Evolutionary conservation across 2,329 filamentous ascomycete species (phyloP), one percentile per base, ranked within the genome.

Genomic region (Purpureocillium lavendulum): DNA sequence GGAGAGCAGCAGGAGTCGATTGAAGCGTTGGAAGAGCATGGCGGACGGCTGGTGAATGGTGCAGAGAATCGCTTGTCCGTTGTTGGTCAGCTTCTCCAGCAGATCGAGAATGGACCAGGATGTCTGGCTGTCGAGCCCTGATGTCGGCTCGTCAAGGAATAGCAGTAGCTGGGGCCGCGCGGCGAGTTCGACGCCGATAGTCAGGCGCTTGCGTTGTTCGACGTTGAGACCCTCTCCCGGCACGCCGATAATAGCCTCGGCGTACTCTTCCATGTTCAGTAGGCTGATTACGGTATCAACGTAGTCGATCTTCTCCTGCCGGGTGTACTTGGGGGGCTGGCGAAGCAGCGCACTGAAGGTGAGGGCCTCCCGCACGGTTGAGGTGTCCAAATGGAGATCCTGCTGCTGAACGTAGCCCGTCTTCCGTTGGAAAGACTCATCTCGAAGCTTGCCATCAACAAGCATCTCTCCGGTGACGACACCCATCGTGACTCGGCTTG

Each of bases 71-170:
- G 70, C 65, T 46, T 73, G 69, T 2, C 67, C 67, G 3, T 55
- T 58, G 36, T 66, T 55, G 2, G 74, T 66, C 15, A 83, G 66
- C 48, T 84, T 86, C 39, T 76, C 75, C 9, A 87, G 63, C 57
- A 86, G 81, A 16, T 80, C 75, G 17, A 83, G 75, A 41, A 86
- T 86, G 52, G 83, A 82, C 66, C 81, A 86, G 4, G 82, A 80
- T 29, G 73, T 78, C 66, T 78, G 68, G 3, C 61, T 66, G 50
- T 80, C 76, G 10, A 80, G 66, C 43, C 76, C 76, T 11, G 67
- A 49, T 47, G 74, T 65, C 39, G 72, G 73, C 45, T 76, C 72
- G 30, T 76, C 73, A 8, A 76, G 55, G 46, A 76, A 75, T 7
- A 75, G 62, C 1, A 74, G 56, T 11, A 75, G 61, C 29, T 59